A percentile compares a stretch with the other conserved stretches of the same genome.
Evolutionary conservation across 805 yeast genomes (phyloP).

Genomic region (Candida michaelii): DNA sequence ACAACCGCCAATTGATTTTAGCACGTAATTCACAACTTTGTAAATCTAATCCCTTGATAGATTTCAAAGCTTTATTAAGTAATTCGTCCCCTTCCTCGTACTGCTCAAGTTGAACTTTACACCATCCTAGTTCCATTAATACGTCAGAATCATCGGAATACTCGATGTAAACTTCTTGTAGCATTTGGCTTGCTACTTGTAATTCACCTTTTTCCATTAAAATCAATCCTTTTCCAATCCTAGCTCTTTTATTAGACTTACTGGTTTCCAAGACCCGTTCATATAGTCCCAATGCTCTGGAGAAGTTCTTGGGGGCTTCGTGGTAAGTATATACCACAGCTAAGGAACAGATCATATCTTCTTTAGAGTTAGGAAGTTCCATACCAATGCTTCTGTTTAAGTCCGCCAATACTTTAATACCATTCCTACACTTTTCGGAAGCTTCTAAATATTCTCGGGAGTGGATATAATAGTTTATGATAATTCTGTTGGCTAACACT

Average conservation of each 20-base stretch:
- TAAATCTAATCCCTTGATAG: constrained; percentile 51
- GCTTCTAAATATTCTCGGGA: constrained; percentile 64
- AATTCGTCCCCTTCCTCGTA: constrained; percentile 51
- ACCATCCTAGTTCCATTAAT: constrained; percentile 74
- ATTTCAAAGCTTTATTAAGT: constrained; percentile 42
- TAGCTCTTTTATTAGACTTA: constrained; percentile 56
- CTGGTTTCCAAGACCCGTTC: constrained; percentile 52
- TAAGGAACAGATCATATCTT: constrained; percentile 60
- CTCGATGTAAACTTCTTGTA: constrained; percentile 49
- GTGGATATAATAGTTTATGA: constrained; percentile 58
- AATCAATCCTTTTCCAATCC: constrained; percentile 81
- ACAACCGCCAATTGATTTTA: constrained; percentile 66
- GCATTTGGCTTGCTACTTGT: constrained; percentile 51
- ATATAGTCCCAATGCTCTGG: constrained; percentile 70
- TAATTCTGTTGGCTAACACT: constrained; percentile 64
- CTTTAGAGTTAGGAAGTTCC: constrained; percentile 50
- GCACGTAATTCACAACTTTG: constrained; percentile 60
- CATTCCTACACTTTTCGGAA: constrained; percentile 56
- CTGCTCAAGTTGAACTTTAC: constrained; percentile 56
- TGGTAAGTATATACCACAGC: constrained; percentile 79
- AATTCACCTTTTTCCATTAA: constrained; percentile 63
- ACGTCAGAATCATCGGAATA: constrained; percentile 60
- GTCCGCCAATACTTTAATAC: constrained; percentile 55
- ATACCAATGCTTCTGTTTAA: constrained; percentile 47
- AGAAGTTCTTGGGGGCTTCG: constrained; percentile 88